Conservation (phyloP, 1,139 yeast genomes). For the Zygotorulaspora mrakii region DNA sequence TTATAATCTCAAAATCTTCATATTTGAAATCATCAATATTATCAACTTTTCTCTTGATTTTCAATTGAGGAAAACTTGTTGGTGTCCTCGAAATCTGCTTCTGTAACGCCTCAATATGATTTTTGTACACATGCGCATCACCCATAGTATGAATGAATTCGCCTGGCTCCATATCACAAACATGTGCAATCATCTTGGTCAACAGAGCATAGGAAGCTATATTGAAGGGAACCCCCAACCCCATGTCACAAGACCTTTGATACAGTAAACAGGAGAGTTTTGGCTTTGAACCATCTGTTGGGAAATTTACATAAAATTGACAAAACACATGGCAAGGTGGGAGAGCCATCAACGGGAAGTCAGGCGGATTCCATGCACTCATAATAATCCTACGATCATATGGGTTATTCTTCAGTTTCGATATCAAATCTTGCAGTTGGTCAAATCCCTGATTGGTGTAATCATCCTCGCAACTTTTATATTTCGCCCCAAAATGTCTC, state of each 20-base stretch:
- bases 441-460: slow-evolving; percentile 87
- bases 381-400: slow-evolving; percentile 89
- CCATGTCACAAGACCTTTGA: slow-evolving; percentile 99
- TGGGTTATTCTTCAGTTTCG: slow-evolving; percentile 80
- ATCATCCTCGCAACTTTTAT: slow-evolving; percentile 79
- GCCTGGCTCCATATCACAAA: slow-evolving; percentile 90
- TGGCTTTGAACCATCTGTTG: slow-evolving; percentile 52
- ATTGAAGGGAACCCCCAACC: slow-evolving; percentile 96
- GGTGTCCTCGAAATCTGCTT: slow-evolving; percentile 77
- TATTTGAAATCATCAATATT: slow-evolving; percentile 80
- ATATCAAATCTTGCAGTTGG: slow-evolving; percentile 76
- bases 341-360: slow-evolving; percentile 85
- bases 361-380: slow-evolving; percentile 99
- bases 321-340: slow-evolving; percentile 98
- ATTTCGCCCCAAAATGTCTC: slow-evolving; percentile 97
- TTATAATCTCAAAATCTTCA: slow-evolving; percentile 79
- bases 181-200: slow-evolving; percentile 92
- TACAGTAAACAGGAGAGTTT: slow-evolving; percentile 81
- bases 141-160: slow-evolving; percentile 95
- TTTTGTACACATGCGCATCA: slow-evolving; percentile 90
- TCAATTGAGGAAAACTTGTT: slow-evolving; percentile 70
- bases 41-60: slow-evolving; percentile 61
- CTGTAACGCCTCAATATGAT: slow-evolving; percentile 85
- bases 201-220: slow-evolving; percentile 93
- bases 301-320: slow-evolving; percentile 88